Evolutionary conservation across 2,329 filamentous ascomycete species (phyloP).

Genomic region (Kalaharituber pfeilii): DNA sequence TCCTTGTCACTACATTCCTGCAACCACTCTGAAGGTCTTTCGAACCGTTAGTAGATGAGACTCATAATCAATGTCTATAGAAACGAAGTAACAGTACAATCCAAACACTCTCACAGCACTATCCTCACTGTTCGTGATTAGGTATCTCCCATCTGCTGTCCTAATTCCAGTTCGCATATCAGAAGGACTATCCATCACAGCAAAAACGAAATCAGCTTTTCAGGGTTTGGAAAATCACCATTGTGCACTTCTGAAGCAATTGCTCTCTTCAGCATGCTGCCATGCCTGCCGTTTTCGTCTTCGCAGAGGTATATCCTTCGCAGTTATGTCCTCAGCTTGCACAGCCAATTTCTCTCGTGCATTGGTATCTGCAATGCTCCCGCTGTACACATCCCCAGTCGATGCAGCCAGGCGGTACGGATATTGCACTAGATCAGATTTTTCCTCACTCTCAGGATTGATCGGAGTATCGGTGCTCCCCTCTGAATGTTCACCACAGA

Average conservation of each 20-base stretch:
- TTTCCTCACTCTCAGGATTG: constrained; percentile 27
- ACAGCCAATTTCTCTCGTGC: not conserved
- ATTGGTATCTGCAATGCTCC: not conserved
- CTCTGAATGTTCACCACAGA: no score
- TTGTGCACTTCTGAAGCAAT: constrained; percentile 27
- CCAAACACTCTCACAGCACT: not conserved
- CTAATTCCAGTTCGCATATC: not conserved
- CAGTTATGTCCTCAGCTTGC: not conserved
- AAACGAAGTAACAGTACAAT: not conserved
- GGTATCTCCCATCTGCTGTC: not conserved
- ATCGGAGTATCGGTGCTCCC: no score
- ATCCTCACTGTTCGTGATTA: not conserved
- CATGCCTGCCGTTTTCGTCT: constrained; percentile 2
- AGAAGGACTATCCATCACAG: not conserved
- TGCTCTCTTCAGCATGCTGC: constrained; percentile 16
- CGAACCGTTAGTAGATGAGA: not conserved
- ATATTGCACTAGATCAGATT: constrained; percentile 37
- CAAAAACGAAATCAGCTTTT: not conserved
- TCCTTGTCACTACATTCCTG: not conserved
- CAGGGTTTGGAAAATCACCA: constrained; percentile 16
- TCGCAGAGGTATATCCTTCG: not conserved
- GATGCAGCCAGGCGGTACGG: not conserved
- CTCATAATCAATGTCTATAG: not conserved
- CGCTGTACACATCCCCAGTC: not conserved
- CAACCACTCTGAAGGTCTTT: not conserved